These are phyloP conservation scores for Pichiaceae sp. DNA, from an alignment of 1,139 yeast genomes.

Conservation along the genomic window DNA sequence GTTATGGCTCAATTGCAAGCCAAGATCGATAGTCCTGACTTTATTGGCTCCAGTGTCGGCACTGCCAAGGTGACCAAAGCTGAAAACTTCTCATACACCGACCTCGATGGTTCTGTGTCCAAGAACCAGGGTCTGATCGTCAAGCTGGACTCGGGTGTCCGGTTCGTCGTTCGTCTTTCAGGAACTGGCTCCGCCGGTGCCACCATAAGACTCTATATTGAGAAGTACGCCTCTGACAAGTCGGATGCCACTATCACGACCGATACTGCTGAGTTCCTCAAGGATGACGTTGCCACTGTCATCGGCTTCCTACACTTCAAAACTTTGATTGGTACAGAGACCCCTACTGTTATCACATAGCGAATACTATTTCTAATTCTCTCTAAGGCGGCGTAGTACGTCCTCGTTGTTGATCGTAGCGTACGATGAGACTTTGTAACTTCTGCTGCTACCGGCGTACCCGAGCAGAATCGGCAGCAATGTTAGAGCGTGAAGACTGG, in stretches of 20 bases:
- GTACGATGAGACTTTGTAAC: constrained; percentile 26
- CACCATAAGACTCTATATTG: constrained; percentile 87
- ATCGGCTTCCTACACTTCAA: constrained; percentile 64
- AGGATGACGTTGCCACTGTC: constrained; percentile 53
- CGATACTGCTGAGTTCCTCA: constrained; percentile 65
- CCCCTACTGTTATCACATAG: constrained; percentile 83
- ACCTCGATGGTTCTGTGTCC: constrained; percentile 88
- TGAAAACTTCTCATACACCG: constrained; percentile 88
- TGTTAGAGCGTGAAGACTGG: constrained; percentile 70
- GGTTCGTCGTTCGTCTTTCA: constrained; percentile 84
- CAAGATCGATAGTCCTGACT: constrained; percentile 27
- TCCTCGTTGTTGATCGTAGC: constrained; percentile 16
- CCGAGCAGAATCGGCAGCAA: constrained; percentile 71
- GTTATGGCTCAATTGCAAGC: constrained; percentile 52
- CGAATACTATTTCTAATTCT: background rate
- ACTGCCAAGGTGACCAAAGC: constrained; percentile 56
- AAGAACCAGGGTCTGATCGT: constrained; percentile 87
- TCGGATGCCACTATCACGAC: constrained; percentile 31
- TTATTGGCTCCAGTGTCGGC: constrained; percentile 37
- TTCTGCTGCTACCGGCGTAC: constrained; percentile 47
- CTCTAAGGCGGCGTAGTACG: constrained; percentile 14
- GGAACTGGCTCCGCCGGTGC: constrained; percentile 99
- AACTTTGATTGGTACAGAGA: constrained; percentile 69
- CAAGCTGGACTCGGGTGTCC: constrained; percentile 72
- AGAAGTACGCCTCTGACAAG: constrained; percentile 64